Conservation (phyloP, 2,329 filamentous ascomycete species). For the Sporothrix pallida region DNA sequence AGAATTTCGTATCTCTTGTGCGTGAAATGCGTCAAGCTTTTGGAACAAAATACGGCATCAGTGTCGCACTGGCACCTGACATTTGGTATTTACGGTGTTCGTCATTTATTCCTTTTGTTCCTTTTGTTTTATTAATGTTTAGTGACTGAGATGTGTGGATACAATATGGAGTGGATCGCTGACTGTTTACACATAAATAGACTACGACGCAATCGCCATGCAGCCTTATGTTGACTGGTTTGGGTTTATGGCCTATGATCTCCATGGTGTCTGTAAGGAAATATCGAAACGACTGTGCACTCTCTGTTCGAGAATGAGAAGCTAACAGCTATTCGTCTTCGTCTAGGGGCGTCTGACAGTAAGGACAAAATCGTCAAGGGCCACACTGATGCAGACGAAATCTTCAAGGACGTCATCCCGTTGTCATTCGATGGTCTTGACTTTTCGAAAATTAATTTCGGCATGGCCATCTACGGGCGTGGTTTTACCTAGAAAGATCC, state of each 20-base stretch:
- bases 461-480: neutral
- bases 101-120: too few species aligned
- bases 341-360: neutral
- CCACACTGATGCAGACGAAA: neutral
- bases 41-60: neutral
- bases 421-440: neutral
- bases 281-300: too few species aligned
- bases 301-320: too few species aligned
- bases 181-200: too few species aligned
- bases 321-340: too few species aligned
- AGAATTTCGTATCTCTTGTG: neutral
- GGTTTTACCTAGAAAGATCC: neutral
- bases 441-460: neutral
- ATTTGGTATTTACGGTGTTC: neutral
- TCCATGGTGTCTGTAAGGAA: neutral
- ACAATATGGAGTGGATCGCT: too few species aligned
- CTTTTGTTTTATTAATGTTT: too few species aligned
- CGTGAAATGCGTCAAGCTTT: neutral
- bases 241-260: constrained; percentile 7
- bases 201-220: neutral
- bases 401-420: neutral
- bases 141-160: too few species aligned
- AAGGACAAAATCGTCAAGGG: neutral
- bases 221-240: constrained; percentile 20
- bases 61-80: neutral